Percentiles rank a stretch among this genome's conserved stretches.
Conservation (phyloP, 768 basidiomycete species). For the Boletus reticuloceps region DNA sequence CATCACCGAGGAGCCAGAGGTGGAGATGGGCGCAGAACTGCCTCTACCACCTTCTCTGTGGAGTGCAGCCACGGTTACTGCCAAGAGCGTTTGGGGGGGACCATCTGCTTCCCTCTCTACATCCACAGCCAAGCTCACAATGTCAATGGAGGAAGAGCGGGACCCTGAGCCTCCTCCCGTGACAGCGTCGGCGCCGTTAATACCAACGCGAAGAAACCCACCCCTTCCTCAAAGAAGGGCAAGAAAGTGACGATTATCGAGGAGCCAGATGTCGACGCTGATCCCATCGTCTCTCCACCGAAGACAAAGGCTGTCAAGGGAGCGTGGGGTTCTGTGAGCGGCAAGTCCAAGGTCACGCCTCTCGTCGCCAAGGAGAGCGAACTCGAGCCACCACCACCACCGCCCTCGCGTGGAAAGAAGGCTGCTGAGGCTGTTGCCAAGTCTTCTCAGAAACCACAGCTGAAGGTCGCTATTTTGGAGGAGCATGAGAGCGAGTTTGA, state of each 20-base stretch:
- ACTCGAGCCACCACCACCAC: constrained; percentile 4
- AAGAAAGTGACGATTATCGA: constrained; percentile 27
- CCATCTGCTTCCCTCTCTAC: not conserved
- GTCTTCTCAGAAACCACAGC: constrained; percentile 13
- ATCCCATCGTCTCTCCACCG: constrained; percentile 13
- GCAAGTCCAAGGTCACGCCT: constrained; percentile 19
- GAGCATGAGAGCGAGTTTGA: constrained; percentile 20
- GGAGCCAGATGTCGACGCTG: constrained; percentile 27
- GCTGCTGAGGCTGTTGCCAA: not conserved
- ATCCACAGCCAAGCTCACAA: constrained; percentile 4
- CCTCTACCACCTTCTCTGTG: constrained; percentile 19
- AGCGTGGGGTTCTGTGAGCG: constrained; percentile 19
- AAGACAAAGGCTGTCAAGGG: constrained; percentile 14
- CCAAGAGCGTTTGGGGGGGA: constrained; percentile 11
- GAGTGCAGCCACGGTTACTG: constrained; percentile 10
- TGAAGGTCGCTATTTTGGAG: constrained; percentile 17
- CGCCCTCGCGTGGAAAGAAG: constrained; percentile 16
- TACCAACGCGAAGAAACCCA: constrained; percentile 12
- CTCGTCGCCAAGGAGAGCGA: constrained; percentile 10
- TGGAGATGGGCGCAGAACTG: constrained; percentile 20
- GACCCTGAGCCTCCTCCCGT: not conserved
- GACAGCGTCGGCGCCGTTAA: not conserved
- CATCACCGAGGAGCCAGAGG: constrained; percentile 15
- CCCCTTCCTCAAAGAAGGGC: constrained; percentile 15
- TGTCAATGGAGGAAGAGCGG: constrained; percentile 8